Conservation (phyloP, 805 yeast species). For the Lachancea mirantina region DNA sequence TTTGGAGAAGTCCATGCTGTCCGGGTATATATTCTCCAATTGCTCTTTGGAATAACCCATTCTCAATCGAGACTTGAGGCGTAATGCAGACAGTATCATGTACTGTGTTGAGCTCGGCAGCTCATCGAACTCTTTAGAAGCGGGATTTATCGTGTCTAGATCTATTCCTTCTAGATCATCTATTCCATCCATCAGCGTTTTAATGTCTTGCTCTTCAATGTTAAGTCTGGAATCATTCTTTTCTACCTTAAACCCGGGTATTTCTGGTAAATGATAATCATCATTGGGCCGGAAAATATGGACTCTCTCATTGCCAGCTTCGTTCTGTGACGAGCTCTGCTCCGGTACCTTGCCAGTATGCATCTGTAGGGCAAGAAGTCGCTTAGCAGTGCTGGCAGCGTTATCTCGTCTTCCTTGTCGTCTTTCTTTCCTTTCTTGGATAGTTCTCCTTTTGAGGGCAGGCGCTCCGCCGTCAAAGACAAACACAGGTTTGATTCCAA, state of each 20-base stretch:
- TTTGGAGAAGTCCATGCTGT: conserved; percentile 81
- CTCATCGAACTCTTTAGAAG: conserved; percentile 64
- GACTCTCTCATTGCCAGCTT: conserved; percentile 27
- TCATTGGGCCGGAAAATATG: conserved; percentile 46
- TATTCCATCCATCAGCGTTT: conserved; percentile 48
- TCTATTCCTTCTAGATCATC: conserved; percentile 62
- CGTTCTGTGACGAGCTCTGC: conserved; percentile 1
- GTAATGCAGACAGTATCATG: conserved; percentile 72
- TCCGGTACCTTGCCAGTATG: conserved; percentile 36
- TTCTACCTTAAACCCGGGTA: conserved; percentile 47
- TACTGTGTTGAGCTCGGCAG: conserved; percentile 86
- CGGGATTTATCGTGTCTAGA: conserved; percentile 72
- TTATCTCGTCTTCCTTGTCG: conserved; percentile 67
- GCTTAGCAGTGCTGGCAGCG: conserved; percentile 69
- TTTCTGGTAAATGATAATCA: conserved; percentile 78
- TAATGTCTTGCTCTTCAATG: conserved; percentile 58
- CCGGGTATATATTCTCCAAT: conserved; percentile 70
- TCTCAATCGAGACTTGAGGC: conserved; percentile 80
- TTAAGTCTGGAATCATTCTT: conserved; percentile 64
- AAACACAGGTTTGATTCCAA: conserved; percentile 83
- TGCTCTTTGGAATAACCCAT: conserved; percentile 95
- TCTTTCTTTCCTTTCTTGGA: conserved; percentile 61
- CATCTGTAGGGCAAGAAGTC: conserved; percentile 70
- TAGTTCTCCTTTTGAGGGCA: conserved; percentile 68
- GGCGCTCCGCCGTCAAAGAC: conserved; percentile 97